Evolutionary conservation across 1,139 yeast genomes (phyloP), one percentile per base, ranked within the genome.

Genomic region (Kodamaea alishanica): DNA sequence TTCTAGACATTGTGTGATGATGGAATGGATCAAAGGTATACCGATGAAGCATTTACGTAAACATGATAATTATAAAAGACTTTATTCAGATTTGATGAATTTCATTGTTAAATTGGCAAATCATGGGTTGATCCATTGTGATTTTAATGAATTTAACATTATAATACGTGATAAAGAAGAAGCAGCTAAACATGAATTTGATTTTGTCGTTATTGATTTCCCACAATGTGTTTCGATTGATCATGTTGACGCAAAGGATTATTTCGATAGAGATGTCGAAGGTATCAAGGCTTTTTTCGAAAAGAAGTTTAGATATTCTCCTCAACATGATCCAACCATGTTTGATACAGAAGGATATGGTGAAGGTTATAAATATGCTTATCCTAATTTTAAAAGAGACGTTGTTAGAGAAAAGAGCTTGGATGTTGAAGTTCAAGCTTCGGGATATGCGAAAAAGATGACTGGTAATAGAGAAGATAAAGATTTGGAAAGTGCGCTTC

Each of bases 191-290:
- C 75, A 75, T 38, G 84, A 79, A 42, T 65, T 61, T 37, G 86
- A 81, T 33, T 87, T 89, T 51, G 84, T 89, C 22, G 96, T 92
- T 23, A 92, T 92, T 52, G 99, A 92, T 73, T 92, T 92, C 70
- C 99, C 99, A 5, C 99, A 92, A 63, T 90, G 97, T 79, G 86
- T 92, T 20, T 87, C 96, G 11, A 86, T 86, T 32, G 90, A 86
- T 50, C 99, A 92, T 58, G 73, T 70, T 3, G 96, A 92, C 56
- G 97, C 98, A 8, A 82, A 82, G 48, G 75, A 74, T 42, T 90
- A 87, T 59, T 92, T 92, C 59, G 81, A 86, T 50, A 77, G 98
- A 64, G 99, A 92, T 64, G 95, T 92, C 22, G 84, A 87, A 43
- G 90, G 97, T 56, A 81, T 92, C 43, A 73, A 89, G 46, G 74